Evolutionary conservation across 179 eudicot genomes (phyloP), one percentile per base, ranked within the genome.

Genomic region (Spergularia azorica): DNA sequence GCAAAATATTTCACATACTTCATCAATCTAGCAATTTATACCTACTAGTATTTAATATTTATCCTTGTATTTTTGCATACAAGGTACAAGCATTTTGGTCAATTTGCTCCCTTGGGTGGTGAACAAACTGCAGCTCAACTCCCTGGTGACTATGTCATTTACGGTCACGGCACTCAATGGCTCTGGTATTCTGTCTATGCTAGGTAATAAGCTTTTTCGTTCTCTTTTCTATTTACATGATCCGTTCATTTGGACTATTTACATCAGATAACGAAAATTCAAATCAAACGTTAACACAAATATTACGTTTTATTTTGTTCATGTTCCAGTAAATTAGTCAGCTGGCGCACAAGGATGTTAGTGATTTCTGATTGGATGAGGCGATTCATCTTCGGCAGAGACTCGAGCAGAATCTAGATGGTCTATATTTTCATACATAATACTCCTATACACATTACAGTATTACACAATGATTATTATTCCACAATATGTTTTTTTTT

Each of bases 141-240:
- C 26, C 97, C 94, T 9, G 91, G 97, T 51, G 97, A 92, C 72
- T 87, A 88, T 87, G 92, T 92, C 71, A 88, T 90, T 15, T 87
- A 88, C 67, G 97, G 97, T 26, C 90, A 81, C 60, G 86, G 92
- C 84, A 83, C 86, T 54, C 94, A 92, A 77, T 92, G 97, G 97
- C 92, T 91, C 66, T 91, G 94, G 97, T 91, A 91, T 77, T 91
- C 94, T 26, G 87, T 90, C 38, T 92, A 92, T 68, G 92, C 97
- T 54, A 92, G 92, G 97, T 90, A 79, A 2, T 6, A 38, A 4
- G 5, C 10, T 38, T 20, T 18, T 26, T 21, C 17, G 32, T 26
- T 26, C 32, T 26, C 32, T 26, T 26, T 26, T 26, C 32, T 26
- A 1, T 26, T 26, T 26, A 26, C 32, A 1, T 26, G 32, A 26